Percentiles rank a stretch among this genome's conserved stretches.
Conservation (phyloP, 495 filamentous ascomycete genomes). For the Peziza echinospora region DNA sequence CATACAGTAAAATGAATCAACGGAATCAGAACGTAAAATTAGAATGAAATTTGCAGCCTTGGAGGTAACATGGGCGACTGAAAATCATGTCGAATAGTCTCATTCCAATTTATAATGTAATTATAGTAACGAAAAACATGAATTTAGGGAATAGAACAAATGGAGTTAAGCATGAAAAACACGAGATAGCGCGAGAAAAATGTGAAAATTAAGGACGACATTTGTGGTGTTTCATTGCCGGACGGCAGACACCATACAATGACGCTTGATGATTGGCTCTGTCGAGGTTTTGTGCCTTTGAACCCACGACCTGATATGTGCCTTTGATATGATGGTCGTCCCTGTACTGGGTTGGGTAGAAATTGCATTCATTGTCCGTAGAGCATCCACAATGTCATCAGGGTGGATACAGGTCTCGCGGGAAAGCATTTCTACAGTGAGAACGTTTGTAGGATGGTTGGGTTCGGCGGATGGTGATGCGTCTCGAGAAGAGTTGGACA, state of each 20-base stretch:
- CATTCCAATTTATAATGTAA: too few relatives aligned
- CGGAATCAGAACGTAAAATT: too few relatives aligned
- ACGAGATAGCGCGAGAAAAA: too few relatives aligned
- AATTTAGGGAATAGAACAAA: too few relatives aligned
- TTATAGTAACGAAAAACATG: too few relatives aligned
- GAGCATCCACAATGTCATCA: slow-evolving; percentile 12
- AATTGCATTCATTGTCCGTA: slow-evolving; percentile 12
- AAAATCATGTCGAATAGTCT: too few relatives aligned
- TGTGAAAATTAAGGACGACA: too few relatives aligned
- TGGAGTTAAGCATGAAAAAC: too few relatives aligned
- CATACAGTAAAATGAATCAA: too few relatives aligned
- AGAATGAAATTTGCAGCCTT: too few relatives aligned
- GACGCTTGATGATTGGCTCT: not conserved
- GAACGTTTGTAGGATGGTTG: not conserved
- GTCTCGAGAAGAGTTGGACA: not conserved
- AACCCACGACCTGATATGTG: not conserved
- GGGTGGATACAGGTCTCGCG: slow-evolving; percentile 13
- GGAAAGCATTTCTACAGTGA: slow-evolving; percentile 13
- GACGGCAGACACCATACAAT: not conserved
- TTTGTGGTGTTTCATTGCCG: not conserved
- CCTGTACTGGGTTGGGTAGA: not conserved
- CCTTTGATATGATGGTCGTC: not conserved
- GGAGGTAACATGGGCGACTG: too few relatives aligned
- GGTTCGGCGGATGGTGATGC: not conserved
- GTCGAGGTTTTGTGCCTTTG: not conserved